Base-by-base conservation (phyloP, 139 green algal species). In the Chlamydomonas asymmetrica region DNA sequence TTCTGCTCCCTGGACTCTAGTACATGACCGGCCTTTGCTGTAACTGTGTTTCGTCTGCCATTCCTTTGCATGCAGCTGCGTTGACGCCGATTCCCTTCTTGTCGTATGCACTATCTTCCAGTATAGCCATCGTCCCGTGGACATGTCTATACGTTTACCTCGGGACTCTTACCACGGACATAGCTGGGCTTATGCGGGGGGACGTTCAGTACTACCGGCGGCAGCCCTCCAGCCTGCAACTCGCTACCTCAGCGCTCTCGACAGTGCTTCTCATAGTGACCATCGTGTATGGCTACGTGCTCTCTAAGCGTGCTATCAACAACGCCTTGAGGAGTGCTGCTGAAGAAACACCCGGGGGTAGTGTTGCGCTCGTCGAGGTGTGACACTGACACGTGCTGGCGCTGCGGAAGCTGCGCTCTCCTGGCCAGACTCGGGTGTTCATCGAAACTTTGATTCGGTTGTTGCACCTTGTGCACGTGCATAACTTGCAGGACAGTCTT, bases 101-200 rank as follows among this genome's bases (percentile, higher is more conserved):
- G 27, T 67, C 80, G 20, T 93, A 88, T 41, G 50, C 76, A 1
- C 39, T 83, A 0, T 68, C 76, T 4, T 84, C 76, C 9, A 63
- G 71, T 0, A 16, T 78, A 23, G 81, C 87, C 18, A 87, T 90
- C 39, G 65, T 93, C 9, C 89, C 89, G 0, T 93, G 85, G 84
- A 88, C 73, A 18, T 48, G 82, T 2, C 72, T 84, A 4, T 94
- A 93, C 75, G 87, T 91, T 1, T 96, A 96, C 74, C 82, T 95
- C 49, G 92, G 92, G 59, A 68, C 22, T 9, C 4, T 9, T 61
- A 76, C 70, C 5, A 59, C 6, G 31, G 65, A 27, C 29, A 6
- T 20, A 71, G 57, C 27, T 16, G n/a, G 18, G 65, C 13, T 31
- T 37, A 4, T 1, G 35, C 40, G 39, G 6, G 1, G 43, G 31